Percentiles rank a stretch among this genome's conserved stretches.
Evolutionary conservation across 371 early-diverging fungal species (phyloP).

Genomic region (Mortierella sp.): DNA sequence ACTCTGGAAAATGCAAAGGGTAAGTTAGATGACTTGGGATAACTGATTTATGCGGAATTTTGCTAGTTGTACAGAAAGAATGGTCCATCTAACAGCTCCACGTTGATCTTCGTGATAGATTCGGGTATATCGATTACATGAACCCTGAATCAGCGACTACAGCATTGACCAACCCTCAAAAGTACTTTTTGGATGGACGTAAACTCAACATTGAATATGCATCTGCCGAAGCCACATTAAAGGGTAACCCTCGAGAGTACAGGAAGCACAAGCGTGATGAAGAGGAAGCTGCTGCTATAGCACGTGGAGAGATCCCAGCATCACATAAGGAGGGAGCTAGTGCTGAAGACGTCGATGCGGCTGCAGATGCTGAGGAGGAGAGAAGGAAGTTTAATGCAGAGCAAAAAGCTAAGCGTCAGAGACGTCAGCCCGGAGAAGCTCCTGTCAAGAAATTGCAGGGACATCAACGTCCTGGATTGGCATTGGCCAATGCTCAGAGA

Average conservation of each 20-base stretch:
- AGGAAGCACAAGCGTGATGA: conserved; percentile 60
- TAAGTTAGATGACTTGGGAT: conserved; percentile 31
- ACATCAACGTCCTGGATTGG: conserved; percentile 64
- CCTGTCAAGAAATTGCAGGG: conserved; percentile 55
- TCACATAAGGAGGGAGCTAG: conserved; percentile 22
- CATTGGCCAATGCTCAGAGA: conserved; percentile 64
- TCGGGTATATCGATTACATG: conserved; percentile 78
- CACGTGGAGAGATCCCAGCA: conserved; percentile 43
- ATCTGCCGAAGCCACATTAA: conserved; percentile 69
- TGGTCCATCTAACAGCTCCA: background rate
- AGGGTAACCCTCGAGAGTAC: conserved; percentile 66
- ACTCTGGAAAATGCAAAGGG: conserved; percentile 83
- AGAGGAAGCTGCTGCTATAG: conserved; percentile 42
- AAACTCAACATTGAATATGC: conserved; percentile 51
- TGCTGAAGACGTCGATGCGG: conserved; percentile 37
- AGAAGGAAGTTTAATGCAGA: conserved; percentile 40
- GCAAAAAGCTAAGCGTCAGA: conserved; percentile 56
- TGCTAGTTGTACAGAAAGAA: too few species aligned
- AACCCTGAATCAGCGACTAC: conserved; percentile 72
- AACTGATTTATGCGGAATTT: background rate
- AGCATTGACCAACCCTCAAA: conserved; percentile 68
- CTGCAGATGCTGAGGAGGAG: conserved; percentile 56
- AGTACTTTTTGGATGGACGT: conserved; percentile 50
- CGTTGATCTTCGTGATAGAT: conserved; percentile 39
- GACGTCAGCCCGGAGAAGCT: conserved; percentile 50